A percentile compares a stretch with the other conserved stretches of the same genome.
These are phyloP conservation scores for Rhododendron griersonianum DNA, from an alignment of 148 eudicot genomes.

Conservation along the genomic window DNA sequence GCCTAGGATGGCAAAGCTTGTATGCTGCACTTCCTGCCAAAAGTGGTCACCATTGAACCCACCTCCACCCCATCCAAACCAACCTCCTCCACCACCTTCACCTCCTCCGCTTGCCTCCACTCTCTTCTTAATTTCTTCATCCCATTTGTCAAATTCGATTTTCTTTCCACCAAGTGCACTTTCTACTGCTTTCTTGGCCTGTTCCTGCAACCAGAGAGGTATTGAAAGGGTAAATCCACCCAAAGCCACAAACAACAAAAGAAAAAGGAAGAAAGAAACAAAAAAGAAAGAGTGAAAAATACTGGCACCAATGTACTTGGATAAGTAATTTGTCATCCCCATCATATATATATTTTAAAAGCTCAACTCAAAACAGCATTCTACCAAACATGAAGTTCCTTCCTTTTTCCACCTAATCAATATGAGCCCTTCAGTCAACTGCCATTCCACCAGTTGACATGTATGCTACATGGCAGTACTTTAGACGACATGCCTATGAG, in stretches of 20 bases:
- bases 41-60: constrained; percentile 61
- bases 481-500: background rate
- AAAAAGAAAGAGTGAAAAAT: background rate
- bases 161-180: constrained; percentile 81
- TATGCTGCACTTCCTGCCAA: constrained; percentile 88
- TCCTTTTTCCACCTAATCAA: background rate
- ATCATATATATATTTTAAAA: background rate
- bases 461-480: background rate
- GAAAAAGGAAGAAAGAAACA: background rate
- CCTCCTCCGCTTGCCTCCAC: constrained; percentile 71
- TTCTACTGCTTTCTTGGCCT: constrained; percentile 91
- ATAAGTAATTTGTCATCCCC: background rate
- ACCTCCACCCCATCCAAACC: constrained; percentile 76
- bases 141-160: constrained; percentile 74
- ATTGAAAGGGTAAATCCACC: background rate
- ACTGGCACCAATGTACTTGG: background rate
- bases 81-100: constrained; percentile 71
- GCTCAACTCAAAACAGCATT: background rate
- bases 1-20: constrained; percentile 55
- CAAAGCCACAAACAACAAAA: too few species aligned
- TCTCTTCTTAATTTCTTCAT: constrained; percentile 71
- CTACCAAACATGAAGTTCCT: background rate
- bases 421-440: background rate
- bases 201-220: constrained; percentile 39
- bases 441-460: background rate